Conservation (phyloP, 2,329 filamentous ascomycete genomes). For the Furcasterigmium sp. region DNA sequence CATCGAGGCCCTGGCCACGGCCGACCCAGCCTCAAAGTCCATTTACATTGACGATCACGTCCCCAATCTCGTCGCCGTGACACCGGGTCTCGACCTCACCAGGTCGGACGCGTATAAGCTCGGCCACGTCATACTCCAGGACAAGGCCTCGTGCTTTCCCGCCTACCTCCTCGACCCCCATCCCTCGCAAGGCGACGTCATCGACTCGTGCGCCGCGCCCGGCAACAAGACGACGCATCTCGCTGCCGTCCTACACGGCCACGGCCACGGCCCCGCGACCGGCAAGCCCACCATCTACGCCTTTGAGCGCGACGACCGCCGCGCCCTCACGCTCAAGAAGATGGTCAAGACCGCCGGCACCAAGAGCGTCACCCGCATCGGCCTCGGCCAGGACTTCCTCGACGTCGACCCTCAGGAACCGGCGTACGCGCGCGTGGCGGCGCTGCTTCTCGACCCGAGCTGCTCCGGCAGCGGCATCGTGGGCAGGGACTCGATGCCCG, state of each 20-base stretch:
- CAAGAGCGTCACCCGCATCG: conserved; percentile 59
- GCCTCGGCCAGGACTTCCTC: conserved; percentile 75
- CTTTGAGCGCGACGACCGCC: conserved; percentile 68
- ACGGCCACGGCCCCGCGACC: conserved; percentile 26
- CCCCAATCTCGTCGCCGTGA: conserved; percentile 76
- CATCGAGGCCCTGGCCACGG: conserved; percentile 51
- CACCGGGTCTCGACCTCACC: conserved; percentile 65
- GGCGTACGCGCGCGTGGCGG: conserved; percentile 66
- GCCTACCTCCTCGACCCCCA: conserved; percentile 76
- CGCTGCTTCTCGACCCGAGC: conserved; percentile 83
- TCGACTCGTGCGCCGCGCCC: conserved; percentile 93
- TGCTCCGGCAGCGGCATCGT: conserved; percentile 96
- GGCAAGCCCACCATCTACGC: conserved; percentile 57
- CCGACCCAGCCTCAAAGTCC: conserved; percentile 32
- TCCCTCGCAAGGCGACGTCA: conserved; percentile 64
- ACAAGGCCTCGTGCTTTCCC: conserved; percentile 96
- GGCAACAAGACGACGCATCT: conserved; percentile 97
- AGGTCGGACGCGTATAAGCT: conserved; percentile 67
- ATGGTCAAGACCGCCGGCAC: conserved; percentile 81
- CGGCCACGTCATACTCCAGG: conserved; percentile 83
- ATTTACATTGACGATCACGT: conserved; percentile 76
- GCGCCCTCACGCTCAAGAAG: conserved; percentile 72
- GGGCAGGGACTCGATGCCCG: conserved; percentile 73
- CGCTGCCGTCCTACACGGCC: conserved; percentile 62
- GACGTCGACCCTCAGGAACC: conserved; percentile 60